Conservation (phyloP, 192 early-diverging fungal species). For the Phycomyces blakesleeanus region DNA sequence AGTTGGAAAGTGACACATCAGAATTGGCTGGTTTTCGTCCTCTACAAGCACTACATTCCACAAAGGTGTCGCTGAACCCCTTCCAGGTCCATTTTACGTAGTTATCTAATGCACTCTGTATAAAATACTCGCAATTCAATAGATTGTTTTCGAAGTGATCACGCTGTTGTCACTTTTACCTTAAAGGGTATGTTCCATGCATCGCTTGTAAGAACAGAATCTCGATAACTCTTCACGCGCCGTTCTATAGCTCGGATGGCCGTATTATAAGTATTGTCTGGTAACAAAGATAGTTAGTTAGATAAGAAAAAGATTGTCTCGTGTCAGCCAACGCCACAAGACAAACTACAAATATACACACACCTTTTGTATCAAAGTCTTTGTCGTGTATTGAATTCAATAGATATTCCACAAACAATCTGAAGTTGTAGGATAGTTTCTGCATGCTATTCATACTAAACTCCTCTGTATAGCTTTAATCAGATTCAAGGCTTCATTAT, state of each 20-base stretch:
- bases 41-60: constrained; percentile 11
- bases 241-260: constrained; percentile 4
- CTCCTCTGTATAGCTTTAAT: no score
- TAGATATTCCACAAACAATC: no score
- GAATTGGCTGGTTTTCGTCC: neutral
- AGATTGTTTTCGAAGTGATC: neutral
- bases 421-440: no score
- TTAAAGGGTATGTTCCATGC: constrained; percentile 12
- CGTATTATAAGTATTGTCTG: constrained; percentile 1
- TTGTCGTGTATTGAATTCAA: no score
- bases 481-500: no score
- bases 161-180: neutral
- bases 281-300: neutral
- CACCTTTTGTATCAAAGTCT: no score
- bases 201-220: constrained; percentile 20
- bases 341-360: no score
- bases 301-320: constrained; percentile 2
- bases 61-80: neutral
- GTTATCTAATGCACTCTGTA: constrained; percentile 10
- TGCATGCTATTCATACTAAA: no score
- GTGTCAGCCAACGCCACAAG: no score
- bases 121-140: neutral
- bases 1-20: neutral
- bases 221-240: constrained; percentile 9
- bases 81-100: constrained; percentile 3